These are phyloP conservation scores for Fusarium begoniae DNA, from an alignment of 2,329 filamentous ascomycete genomes.

Conservation along the genomic window DNA sequence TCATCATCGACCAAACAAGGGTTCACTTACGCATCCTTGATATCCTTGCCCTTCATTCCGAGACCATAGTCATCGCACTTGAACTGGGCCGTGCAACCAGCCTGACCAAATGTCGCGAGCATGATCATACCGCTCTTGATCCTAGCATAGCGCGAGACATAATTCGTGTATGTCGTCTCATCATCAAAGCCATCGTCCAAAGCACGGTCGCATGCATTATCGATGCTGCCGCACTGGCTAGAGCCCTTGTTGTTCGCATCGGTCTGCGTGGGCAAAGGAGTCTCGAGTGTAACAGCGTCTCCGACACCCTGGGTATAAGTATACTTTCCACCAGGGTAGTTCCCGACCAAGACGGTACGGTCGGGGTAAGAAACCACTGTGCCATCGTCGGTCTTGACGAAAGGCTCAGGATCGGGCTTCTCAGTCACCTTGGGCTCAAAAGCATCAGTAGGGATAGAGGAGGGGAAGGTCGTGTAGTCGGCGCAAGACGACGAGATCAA, in stretches of 20 bases:
- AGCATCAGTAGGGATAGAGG: background rate
- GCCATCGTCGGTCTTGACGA: conserved; percentile 7
- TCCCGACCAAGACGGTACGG: background rate
- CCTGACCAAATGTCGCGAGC: conserved; percentile 7
- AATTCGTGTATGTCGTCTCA: conserved; percentile 15
- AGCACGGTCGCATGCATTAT: conserved; percentile 26
- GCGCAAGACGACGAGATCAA: conserved; percentile 2
- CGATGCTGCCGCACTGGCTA: conserved; percentile 24
- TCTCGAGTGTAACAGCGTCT: background rate
- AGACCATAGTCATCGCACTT: conserved; percentile 25
- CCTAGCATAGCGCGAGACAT: conserved; percentile 6
- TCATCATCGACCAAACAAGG: no score
- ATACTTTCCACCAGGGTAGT: conserved; percentile 1
- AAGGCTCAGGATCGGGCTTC: background rate
- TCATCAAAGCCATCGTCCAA: conserved; percentile 10
- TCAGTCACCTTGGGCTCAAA: conserved; percentile 3
- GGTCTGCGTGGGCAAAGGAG: conserved; percentile 8
- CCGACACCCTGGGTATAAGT: conserved; percentile 10
- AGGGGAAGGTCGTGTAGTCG: conserved; percentile 15
- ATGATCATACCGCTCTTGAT: conserved; percentile 12
- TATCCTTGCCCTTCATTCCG: conserved; percentile 27
- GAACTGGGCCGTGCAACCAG: conserved; percentile 22
- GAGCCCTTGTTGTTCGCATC: conserved; percentile 25
- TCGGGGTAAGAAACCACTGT: conserved; percentile 13
- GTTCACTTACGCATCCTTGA: conserved; percentile 25